Evolutionary conservation across 108 stramenopile species (phyloP).

Genomic region (Cyclotella baltica): DNA sequence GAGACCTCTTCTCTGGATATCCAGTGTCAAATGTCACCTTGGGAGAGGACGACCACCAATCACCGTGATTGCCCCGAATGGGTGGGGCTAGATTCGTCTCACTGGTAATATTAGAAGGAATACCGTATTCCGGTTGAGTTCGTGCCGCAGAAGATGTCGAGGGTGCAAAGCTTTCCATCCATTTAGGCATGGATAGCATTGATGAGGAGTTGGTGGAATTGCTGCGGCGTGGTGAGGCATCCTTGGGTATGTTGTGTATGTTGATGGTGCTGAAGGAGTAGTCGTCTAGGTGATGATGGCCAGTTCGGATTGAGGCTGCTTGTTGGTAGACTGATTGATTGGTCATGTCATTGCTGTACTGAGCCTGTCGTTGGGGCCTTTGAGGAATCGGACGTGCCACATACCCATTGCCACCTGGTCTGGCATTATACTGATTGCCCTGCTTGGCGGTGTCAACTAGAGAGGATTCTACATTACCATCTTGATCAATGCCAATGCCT

Average conservation of each 20-base stretch:
- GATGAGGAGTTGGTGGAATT: not conserved
- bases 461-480: slow-evolving; percentile 24
- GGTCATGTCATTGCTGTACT: not conserved
- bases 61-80: slow-evolving; percentile 2
- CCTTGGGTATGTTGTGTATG: slow-evolving; percentile 21
- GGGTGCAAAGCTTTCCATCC: slow-evolving; percentile 24
- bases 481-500: slow-evolving; percentile 26
- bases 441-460: slow-evolving; percentile 9
- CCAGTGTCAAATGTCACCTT: slow-evolving; percentile 26
- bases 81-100: slow-evolving; percentile 46
- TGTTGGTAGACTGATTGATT: slow-evolving; percentile 23
- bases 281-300: slow-evolving; percentile 45
- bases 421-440: too few species aligned
- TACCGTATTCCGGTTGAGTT: not conserved
- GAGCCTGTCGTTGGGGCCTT: not conserved
- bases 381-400: too few species aligned
- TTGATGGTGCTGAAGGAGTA: slow-evolving; percentile 46
- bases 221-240: not conserved
- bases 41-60: slow-evolving; percentile 21
- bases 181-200: slow-evolving; percentile 23
- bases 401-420: slow-evolving; percentile 4
- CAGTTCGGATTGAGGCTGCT: slow-evolving; percentile 21
- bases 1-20: slow-evolving; percentile 12
- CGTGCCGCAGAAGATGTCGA: not conserved
- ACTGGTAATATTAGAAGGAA: slow-evolving; percentile 21